Conservation (phyloP, 257 asterid species). For the Solanum dulcamara region DNA sequence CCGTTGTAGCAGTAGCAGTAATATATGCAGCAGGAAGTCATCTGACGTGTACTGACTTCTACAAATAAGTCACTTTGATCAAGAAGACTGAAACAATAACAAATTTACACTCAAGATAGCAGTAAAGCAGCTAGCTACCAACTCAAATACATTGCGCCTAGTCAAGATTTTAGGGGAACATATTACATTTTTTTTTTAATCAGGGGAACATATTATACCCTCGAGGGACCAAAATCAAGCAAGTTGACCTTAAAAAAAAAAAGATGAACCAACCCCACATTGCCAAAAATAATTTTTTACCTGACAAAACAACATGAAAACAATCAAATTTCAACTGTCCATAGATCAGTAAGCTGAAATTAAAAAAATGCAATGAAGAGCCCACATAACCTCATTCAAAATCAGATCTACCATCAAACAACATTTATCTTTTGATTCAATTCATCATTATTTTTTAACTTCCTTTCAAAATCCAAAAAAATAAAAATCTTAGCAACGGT, state of each 20-base stretch:
- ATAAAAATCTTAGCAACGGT: not conserved
- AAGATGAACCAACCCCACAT: not conserved
- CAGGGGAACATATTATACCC: not conserved
- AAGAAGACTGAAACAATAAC: not conserved
- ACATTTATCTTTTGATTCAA: not conserved
- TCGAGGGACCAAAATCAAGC: not conserved
- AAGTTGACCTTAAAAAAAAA: not conserved
- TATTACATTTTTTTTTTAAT: not conserved
- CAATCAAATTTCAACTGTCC: not conserved
- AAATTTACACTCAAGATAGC: not conserved
- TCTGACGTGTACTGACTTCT: not conserved
- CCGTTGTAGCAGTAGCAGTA: not conserved
- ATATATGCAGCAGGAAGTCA: not conserved
- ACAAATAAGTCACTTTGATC: not conserved
- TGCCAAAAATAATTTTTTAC: not conserved
- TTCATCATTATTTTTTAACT: not conserved
- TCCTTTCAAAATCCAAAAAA: not conserved
- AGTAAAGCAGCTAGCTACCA: not conserved
- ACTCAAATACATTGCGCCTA: not conserved
- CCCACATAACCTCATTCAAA: conserved; percentile 7
- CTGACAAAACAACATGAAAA: not conserved
- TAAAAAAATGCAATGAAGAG: not conserved
- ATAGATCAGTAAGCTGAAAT: not conserved
- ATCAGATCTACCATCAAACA: conserved; percentile 41
- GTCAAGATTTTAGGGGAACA: not conserved